Evolutionary conservation across 306 rosid species (phyloP), one percentile per base, ranked within the genome.

Genomic region (Medicago ruthenica): DNA sequence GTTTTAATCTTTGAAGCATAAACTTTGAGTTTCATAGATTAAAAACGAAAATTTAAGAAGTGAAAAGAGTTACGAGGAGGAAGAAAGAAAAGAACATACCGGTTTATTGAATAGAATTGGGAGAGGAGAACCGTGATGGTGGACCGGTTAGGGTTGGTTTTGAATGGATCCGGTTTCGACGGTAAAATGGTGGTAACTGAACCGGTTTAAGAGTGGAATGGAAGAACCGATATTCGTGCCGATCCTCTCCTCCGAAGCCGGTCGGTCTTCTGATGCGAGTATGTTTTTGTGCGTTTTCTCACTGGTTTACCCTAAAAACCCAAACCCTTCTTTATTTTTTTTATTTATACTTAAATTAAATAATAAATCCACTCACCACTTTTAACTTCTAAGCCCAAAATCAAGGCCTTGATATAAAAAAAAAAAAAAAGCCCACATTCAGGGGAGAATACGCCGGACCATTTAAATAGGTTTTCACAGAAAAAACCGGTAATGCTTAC

Each of bases 141-240:
- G 87, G 79, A 86, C 93, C 97, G 91, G 91, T 87, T 80, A 84
- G 88, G 91, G 94, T 48, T 74, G 70, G 31, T 45, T 60, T 41
- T 7, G 76, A 62, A 47, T 74, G 40, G 83, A 82, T 79, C 85
- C 78, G 87, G 82, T 85, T 84, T 82, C 57, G 27, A 55, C 65
- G 77, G 83, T 79, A 69, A 80, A 67, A 81, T 48, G 39, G 27
- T 0, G 50, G 17, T 9, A 37, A 76, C 61, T 59, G 76, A 83
- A 77, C 85, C 89, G 90, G 90, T 74, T 79, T 80, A 47, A 53
- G 76, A 17, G 21, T 36, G 2, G 2, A 31, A 39, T 4, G 64
- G 22, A 21, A 78, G 78, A 86, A 86, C 86, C 88, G 85, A 74
- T 75, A 80, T 67, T 55, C 40, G 83, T 83, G 88, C 88, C 81